Evolutionary conservation across 1,284 basidiomycete species (phyloP), one percentile per base, ranked within the genome.

Genomic region (Ustilago tritici): DNA sequence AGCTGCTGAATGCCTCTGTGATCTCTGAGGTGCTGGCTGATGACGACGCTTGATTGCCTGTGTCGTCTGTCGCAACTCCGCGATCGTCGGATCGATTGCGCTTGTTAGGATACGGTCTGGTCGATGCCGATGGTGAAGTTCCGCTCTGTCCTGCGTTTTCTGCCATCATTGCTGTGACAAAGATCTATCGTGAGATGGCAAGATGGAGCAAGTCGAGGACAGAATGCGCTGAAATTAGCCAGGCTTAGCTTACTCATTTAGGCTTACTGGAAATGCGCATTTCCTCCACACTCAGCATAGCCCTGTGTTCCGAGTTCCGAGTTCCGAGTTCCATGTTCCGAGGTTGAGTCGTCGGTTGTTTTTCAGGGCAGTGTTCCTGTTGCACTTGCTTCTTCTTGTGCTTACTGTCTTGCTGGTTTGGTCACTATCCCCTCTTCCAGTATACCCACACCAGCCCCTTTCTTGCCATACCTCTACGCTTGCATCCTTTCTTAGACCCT

Each of bases 1-100:
- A 84, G 14, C n/a, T 11, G n/a, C 52, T 53, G 55, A 83, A 84
- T 4, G 64, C 54, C n/a, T 64, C 46, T 40, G 60, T 54, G 14
- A 66, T 23, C 15, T 54, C 40, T 31, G 53, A 35, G 50, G 14
- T 40, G 50, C 38, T 61, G 31, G 53, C n/a, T 0, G 65, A 53
- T 15, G 57, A 35, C 14, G 63, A 35, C 0, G 56, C 55, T 46
- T 41, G 12, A 52, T 40, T 54, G 56, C 19, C 11, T 40, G n/a
- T 19, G 19, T 46, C n/a, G 11, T 14, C 47, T 8, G 31, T 62
- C 56, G 31, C 17, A 56, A 19, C 8, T 19, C 9, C 4, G 1
- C 35, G 34, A n/a, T 63, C 35, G n/a, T 63, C 61, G 34, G 65
- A 67, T 32, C 70, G 65, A 54, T 12, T 64, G 28, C 70, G 70